Evolutionary conservation across 495 filamentous ascomycete species (phyloP).

Genomic region (Clavariopsis aquatica): DNA sequence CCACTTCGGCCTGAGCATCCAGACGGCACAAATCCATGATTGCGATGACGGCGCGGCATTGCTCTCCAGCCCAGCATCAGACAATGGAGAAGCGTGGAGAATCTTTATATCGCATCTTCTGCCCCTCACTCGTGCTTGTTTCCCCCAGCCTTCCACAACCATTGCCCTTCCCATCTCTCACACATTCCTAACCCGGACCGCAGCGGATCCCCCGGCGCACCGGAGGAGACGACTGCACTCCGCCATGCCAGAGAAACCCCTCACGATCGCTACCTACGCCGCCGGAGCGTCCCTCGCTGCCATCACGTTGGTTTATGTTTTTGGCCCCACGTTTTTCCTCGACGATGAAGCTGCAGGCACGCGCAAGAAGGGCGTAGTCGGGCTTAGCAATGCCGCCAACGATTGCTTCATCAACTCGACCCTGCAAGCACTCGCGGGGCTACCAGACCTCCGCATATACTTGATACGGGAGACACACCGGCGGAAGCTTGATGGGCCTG

Average conservation of each 20-base stretch:
- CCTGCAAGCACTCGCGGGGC: slow-evolving; percentile 88
- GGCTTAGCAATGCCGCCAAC: slow-evolving; percentile 87
- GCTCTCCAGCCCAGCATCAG: slow-evolving; percentile 20
- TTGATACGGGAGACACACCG: slow-evolving; percentile 86
- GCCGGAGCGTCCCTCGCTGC: slow-evolving; percentile 94
- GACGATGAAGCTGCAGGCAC: slow-evolving; percentile 68
- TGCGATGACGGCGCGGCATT: slow-evolving; percentile 25
- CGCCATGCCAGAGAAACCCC: slow-evolving; percentile 80
- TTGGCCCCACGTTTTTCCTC: slow-evolving; percentile 91
- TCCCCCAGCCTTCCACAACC: background rate
- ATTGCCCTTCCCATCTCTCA: background rate
- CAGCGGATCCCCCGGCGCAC: background rate
- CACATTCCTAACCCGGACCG: background rate
- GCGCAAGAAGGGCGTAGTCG: slow-evolving; percentile 85
- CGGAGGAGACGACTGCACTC: slow-evolving; percentile 1
- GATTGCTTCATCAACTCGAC: slow-evolving; percentile 99
- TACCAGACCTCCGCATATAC: slow-evolving; percentile 88
- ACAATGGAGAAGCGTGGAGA: slow-evolving; percentile 28
- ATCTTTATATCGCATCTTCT: background rate
- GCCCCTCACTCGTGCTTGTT: slow-evolving; percentile 4
- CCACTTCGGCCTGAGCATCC: background rate
- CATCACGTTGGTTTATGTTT: slow-evolving; percentile 94
- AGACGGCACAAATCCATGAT: slow-evolving; percentile 17
- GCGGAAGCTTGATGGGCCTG: slow-evolving; percentile 70
- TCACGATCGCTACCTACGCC: slow-evolving; percentile 88